Base-by-base conservation (phyloP, 2,329 filamentous ascomycete genomes). In the Cercospora nicotianae region DNA sequence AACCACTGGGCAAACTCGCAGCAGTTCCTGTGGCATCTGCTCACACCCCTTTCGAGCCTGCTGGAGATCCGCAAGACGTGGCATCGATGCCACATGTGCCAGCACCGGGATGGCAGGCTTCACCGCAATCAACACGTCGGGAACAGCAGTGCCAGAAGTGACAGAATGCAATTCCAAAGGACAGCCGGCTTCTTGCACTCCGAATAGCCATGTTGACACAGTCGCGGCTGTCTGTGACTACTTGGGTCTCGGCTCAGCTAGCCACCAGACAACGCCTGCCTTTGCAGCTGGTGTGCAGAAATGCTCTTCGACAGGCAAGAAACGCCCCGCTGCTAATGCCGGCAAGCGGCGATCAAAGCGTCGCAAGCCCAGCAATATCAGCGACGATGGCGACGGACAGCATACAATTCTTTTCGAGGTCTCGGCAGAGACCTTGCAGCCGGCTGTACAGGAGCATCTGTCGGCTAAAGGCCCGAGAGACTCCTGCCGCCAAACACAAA, bases 121-220 rank as follows among this genome's bases (percentile, higher is more conserved):
- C 64, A 74, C 73, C 12, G 55, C 73, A 39, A 74, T 73, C 66
- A 73, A 73, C 48, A 31, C 66, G 20, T 39, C 59, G 20, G 30
- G n/a, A 30, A 31, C 53, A 33, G 30, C 53, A 58, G 53, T 16
- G 20, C 45, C 45, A 51, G 20, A 51, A 23, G n/a, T 23, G 45
- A 23, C 45, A n/a, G 45, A 51, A 20, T 23, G 45, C 45, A 20
- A 13, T 26, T 6, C 45, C 10, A 26, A 51, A 51, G 45, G 18
- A 3, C 28, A 33, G 30, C 16, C 36, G 16, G 23, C 3, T 55
- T 20, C 60, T 26, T 9, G 10, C 18, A 45, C 26, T 30, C 42
- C 36, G n/a, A 30, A 31, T 5, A 30, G 42, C 18, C 9, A 48
- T 53, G 23, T 13, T 36, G 28, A 53, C 30, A 31, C 60, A n/a